These are phyloP conservation scores for Blumeriella jaapii DNA, from an alignment of 2,329 filamentous ascomycete genomes.

Conservation along the genomic window DNA sequence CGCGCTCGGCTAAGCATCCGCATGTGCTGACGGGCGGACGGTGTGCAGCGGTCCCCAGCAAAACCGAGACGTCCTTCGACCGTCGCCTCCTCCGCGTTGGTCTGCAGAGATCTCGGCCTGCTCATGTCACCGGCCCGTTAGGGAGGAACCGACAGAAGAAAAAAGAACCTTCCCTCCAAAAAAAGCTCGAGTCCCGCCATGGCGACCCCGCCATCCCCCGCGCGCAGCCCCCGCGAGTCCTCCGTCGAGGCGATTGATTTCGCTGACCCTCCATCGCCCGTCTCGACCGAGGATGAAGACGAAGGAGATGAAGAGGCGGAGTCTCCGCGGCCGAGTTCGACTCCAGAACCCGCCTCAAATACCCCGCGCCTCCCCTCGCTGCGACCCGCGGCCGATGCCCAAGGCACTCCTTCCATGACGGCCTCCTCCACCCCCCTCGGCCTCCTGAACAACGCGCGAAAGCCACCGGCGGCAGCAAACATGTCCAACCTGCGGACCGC, in stretches of 20 bases:
- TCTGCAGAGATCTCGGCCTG: no score
- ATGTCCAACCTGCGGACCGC: constrained; percentile 9
- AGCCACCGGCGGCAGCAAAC: constrained; percentile 29
- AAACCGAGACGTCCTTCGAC: no score
- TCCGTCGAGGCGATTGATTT: constrained; percentile 20
- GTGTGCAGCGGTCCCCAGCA: no score
- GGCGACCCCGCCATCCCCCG: constrained; percentile 15
- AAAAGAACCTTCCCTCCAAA: no score
- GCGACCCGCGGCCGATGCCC: constrained; percentile 48
- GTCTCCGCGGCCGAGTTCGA: constrained; percentile 9
- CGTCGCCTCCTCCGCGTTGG: no score
- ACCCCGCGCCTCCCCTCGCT: constrained; percentile 44
- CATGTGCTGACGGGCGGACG: no score
- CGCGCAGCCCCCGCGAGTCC: constrained; percentile 14
- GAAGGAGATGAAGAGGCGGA: no score
- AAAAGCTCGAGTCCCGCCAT: no score
- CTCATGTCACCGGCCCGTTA: no score
- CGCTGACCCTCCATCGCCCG: constrained; percentile 9
- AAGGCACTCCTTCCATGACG: constrained; percentile 48
- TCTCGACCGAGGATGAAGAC: constrained; percentile 10
- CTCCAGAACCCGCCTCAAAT: constrained; percentile 24
- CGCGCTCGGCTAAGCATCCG: no score
- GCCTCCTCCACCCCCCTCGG: constrained; percentile 77
- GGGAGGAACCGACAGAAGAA: no score
- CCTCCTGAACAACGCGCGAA: constrained; percentile 54